These are phyloP conservation scores for Pelargonium australe DNA, from an alignment of 441 rosid genomes.

Conservation along the genomic window DNA sequence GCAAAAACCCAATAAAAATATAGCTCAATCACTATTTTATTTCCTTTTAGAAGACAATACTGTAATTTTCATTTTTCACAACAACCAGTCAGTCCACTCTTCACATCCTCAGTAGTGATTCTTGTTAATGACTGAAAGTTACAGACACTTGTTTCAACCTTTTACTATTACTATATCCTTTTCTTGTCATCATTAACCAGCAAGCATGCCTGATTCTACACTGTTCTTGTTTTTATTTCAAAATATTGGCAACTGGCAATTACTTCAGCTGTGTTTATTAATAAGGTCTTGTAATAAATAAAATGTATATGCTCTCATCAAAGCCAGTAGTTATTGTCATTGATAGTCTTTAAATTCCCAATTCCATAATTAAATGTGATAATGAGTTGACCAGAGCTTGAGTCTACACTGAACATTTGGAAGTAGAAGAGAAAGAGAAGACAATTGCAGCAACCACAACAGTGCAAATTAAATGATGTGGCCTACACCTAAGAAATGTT, in stretches of 20 bases:
- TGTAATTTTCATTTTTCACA: not conserved
- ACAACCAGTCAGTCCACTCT: not conserved
- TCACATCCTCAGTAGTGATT: not conserved
- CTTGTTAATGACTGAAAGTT: not conserved
- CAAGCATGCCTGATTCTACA: not conserved
- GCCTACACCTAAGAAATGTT: not conserved
- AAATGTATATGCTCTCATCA: not conserved
- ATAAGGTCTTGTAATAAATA: too few relatives aligned
- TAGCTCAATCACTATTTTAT: too few relatives aligned
- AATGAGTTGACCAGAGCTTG: not conserved
- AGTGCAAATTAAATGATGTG: not conserved
- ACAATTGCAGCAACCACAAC: not conserved
- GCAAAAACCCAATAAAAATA: not conserved
- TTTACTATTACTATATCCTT: not conserved
- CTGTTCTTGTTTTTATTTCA: not conserved
- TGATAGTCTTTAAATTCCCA: not conserved
- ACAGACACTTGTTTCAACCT: not conserved
- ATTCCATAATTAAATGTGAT: not conserved
- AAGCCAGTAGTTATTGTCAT: not conserved
- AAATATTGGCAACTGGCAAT: too few relatives aligned
- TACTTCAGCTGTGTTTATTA: not conserved
- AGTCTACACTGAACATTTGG: not conserved
- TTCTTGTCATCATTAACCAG: not conserved
- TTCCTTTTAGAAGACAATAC: too few relatives aligned
- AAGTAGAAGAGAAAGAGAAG: not conserved